Base-by-base conservation (phyloP, 768 basidiomycete genomes). In the Naganishia kalamii region DNA sequence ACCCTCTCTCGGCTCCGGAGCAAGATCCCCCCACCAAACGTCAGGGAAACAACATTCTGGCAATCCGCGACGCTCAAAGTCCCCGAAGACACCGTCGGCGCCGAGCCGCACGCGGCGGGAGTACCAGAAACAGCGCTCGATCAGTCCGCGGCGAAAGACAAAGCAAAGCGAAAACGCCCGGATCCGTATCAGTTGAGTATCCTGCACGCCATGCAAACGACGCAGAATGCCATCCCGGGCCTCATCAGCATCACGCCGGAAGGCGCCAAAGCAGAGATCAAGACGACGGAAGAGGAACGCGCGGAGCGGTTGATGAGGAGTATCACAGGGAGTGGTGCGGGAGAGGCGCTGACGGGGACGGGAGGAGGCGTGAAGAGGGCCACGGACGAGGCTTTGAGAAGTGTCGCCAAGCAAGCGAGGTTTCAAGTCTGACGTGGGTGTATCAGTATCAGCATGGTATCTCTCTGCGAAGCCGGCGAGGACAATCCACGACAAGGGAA, bases 11-110 rank as follows among this genome's bases (percentile, higher is more conserved):
- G 40, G 3, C 63, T 64, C 2, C 35, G 52, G n/a, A 17, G 19
- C 11, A n/a, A 51, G 15, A 43, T 52, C 17, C 63, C 63, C 10
- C 10, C 30, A 5, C 63, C 63, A 10, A 52, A 25, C 11, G 29
- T 64, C 6, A 7, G 63, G n/a, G 63, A 64, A 52, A 40, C 52
- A 19, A 29, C 37, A n/a, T 64, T 64, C 40, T 64, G 63, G 63
- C 63, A 64, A 23, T 64, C 63, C 5, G 17, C n/a, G 15, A 51
- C 63, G 21, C 3, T 64, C 23, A 51, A 64, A 15, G 11, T 64
- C 5, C 63, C 63, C 3, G 63, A 52, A 19, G 44, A 54, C 37
- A 41, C 23, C 10, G 54, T 37, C 32, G 23, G 21, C 40, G 50
- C 23, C 50, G 27, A n/a, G 1, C 13, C 3, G 10, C 17, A 7